Evolutionary conservation across 140 eudicot species (phyloP).

Genomic region (Flaveria floridana): DNA sequence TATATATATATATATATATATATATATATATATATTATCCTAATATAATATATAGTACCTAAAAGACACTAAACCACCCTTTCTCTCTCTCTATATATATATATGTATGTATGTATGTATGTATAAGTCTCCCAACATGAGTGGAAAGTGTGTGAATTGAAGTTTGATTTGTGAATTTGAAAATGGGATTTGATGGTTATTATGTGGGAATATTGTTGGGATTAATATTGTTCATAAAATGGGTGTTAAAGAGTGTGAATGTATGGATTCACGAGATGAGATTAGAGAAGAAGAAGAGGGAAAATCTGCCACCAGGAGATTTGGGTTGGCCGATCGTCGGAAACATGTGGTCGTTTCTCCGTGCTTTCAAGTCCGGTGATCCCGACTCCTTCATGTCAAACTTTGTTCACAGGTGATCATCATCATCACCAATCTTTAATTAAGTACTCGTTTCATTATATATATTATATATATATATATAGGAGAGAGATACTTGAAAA

Average conservation of each 20-base stretch:
- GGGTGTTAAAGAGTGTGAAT: conserved; percentile 48
- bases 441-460: neutral
- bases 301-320: conserved; percentile 74
- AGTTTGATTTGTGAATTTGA: neutral
- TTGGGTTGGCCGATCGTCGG: conserved; percentile 85
- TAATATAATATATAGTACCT: too few species aligned
- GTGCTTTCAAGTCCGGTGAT: conserved; percentile 66
- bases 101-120: too few species aligned
- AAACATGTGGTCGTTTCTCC: conserved; percentile 79
- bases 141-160: neutral
- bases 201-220: conserved; percentile 36
- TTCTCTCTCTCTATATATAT: neutral
- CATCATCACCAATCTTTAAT: neutral
- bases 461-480: too few species aligned
- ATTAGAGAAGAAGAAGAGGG: conserved; percentile 43
- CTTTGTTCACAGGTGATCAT: conserved; percentile 41
- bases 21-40: too few species aligned
- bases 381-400: conserved; percentile 69
- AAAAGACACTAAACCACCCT: too few species aligned
- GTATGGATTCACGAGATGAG: conserved; percentile 51
- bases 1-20: too few species aligned
- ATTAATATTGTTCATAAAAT: conserved; percentile 31
- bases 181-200: conserved; percentile 36
- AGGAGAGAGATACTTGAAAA: too few species aligned
- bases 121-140: neutral